phyloP scores from a whole-genome alignment of 768 basidiomycete genomes.

The Trametes punicea region DNA sequence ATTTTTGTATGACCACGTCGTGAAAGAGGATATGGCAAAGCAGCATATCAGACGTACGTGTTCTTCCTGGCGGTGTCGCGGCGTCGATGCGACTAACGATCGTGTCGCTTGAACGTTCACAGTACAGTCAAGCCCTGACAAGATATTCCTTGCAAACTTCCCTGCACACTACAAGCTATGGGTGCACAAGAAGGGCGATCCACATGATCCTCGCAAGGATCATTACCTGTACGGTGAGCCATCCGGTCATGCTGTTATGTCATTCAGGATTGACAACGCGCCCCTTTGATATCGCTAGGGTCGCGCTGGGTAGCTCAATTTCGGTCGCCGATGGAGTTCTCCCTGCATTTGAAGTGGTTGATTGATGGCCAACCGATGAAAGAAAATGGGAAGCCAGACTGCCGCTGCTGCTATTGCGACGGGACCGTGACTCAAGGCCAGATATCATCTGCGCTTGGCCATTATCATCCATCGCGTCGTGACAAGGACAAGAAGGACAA shows the following conservation, averaged over 20 bases:
- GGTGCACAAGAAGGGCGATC: slow-evolving; percentile 24
- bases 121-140: slow-evolving; percentile 1
- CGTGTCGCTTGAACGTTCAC: background rate
- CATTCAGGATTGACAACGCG: background rate
- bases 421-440: slow-evolving; percentile 17
- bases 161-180: slow-evolving; percentile 24
- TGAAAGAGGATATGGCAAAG: slow-evolving; percentile 12
- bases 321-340: slow-evolving; percentile 28
- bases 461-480: background rate
- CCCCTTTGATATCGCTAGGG: background rate
- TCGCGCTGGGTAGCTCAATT: slow-evolving; percentile 18
- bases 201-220: slow-evolving; percentile 21
- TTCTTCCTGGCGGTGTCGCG: background rate
- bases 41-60: slow-evolving; percentile 15
- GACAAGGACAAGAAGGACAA: slow-evolving; percentile 9
- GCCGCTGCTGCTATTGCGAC: slow-evolving; percentile 28
- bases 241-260: background rate
- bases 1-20: slow-evolving; percentile 15
- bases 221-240: slow-evolving; percentile 25
- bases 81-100: background rate
- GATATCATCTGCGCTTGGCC: slow-evolving; percentile 16
- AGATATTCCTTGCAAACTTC: slow-evolving; percentile 11
- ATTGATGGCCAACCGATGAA: slow-evolving; percentile 20
- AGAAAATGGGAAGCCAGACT: slow-evolving; percentile 15
- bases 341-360: slow-evolving; percentile 24